phyloP scores from a whole-genome alignment of 768 basidiomycete species.

The Tricholomella constricta region DNA sequence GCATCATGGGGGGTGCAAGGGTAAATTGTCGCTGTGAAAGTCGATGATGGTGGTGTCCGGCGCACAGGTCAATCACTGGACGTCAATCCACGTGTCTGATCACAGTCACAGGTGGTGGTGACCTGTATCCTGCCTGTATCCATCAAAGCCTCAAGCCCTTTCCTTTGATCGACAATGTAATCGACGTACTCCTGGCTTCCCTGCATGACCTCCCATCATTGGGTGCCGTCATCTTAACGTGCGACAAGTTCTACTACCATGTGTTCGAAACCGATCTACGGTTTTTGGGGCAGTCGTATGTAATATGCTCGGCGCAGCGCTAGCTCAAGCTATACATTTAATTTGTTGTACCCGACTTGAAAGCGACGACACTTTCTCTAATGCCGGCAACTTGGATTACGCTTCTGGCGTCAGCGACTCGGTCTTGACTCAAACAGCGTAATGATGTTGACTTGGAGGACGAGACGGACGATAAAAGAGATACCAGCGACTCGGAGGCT shows the following conservation, averaged over 20 bases:
- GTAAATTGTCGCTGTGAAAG: neutral
- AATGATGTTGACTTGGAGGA: neutral
- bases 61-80: neutral
- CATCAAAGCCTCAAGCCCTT: neutral
- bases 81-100: neutral
- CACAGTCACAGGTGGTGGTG: neutral
- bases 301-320: slow-evolving; percentile 25
- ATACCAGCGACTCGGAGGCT: too few species aligned
- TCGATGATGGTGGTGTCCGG: neutral
- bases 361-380: neutral
- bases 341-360: slow-evolving; percentile 8
- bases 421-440: too few species aligned
- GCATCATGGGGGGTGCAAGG: slow-evolving; percentile 17
- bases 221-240: slow-evolving; percentile 17
- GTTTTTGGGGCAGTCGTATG: slow-evolving; percentile 26
- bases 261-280: slow-evolving; percentile 23
- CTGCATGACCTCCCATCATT: slow-evolving; percentile 23
- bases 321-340: slow-evolving; percentile 26
- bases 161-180: slow-evolving; percentile 25
- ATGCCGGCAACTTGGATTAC: too few species aligned
- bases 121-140: too few species aligned
- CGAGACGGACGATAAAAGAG: neutral
- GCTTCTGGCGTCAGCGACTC: too few species aligned
- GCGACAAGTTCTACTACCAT: slow-evolving; percentile 23
- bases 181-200: slow-evolving; percentile 26